phyloP scores from a whole-genome alignment of 306 rosid genomes.

The Castanea sativa region DNA sequence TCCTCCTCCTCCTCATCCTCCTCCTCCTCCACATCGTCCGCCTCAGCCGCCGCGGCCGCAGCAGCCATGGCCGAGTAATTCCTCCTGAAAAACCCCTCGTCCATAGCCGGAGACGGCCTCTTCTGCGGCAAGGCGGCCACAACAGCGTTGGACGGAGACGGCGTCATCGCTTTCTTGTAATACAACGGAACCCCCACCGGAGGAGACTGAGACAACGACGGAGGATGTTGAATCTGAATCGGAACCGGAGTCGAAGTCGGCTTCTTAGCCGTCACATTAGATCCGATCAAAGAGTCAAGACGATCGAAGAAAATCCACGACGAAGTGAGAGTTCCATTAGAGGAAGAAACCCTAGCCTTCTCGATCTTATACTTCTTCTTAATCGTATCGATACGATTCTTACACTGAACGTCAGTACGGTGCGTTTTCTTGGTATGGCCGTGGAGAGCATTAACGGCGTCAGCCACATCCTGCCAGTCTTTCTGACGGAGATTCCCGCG shows the following conservation, averaged over 20 bases:
- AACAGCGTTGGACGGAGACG: constrained; percentile 24
- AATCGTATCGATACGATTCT: constrained; percentile 88
- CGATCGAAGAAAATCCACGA: constrained; percentile 84
- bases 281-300: constrained; percentile 62
- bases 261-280: constrained; percentile 46
- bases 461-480: constrained; percentile 98
- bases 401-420: constrained; percentile 96
- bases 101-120: constrained; percentile 44
- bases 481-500: constrained; percentile 98
- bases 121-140: constrained; percentile 68
- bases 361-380: constrained; percentile 94
- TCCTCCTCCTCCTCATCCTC: constrained; percentile 31
- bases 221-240: constrained; percentile 24
- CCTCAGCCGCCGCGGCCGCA: constrained; percentile 83
- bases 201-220: constrained; percentile 64
- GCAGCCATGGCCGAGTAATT: constrained; percentile 91
- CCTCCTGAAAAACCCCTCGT: constrained; percentile 64
- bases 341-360: constrained; percentile 75
- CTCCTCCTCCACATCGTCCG: constrained; percentile 49
- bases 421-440: constrained; percentile 86
- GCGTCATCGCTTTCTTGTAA: constrained; percentile 40
- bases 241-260: constrained; percentile 16
- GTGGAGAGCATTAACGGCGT: constrained; percentile 87
- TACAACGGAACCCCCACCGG: constrained; percentile 39
- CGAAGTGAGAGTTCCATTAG: constrained; percentile 45